Evolutionary conservation across 2,329 filamentous ascomycete species (phyloP).

Genomic region (Periglandula ipomoeae): DNA sequence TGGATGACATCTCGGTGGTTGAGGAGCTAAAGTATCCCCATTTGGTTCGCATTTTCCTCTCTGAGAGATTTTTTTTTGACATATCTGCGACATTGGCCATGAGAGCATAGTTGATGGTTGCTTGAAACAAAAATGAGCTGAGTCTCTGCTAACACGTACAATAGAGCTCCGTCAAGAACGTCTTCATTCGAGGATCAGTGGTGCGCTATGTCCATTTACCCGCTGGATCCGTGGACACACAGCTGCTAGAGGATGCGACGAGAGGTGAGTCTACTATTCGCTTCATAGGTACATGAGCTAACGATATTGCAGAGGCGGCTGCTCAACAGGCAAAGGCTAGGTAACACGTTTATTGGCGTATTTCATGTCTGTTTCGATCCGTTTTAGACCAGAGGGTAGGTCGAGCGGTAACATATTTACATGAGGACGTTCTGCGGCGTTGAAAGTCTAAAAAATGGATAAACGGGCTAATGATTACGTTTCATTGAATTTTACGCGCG

Average conservation of each 20-base stretch:
- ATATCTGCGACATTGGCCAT: no score
- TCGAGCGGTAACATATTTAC: not conserved
- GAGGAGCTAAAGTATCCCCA: constrained; percentile 95
- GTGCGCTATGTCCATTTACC: constrained; percentile 89
- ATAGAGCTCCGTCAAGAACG: constrained; percentile 76
- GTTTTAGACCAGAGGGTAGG: not conserved
- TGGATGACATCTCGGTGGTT: constrained; percentile 87
- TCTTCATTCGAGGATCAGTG: constrained; percentile 89
- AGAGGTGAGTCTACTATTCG: constrained; percentile 50
- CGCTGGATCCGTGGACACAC: constrained; percentile 71
- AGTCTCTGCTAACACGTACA: no score
- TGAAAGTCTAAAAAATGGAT: constrained; percentile 1
- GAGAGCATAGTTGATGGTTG: no score
- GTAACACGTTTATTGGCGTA: constrained; percentile 19
- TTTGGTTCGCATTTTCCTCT: constrained; percentile 45
- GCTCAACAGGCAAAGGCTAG: constrained; percentile 49
- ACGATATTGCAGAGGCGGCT: constrained; percentile 37
- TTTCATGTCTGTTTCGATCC: not conserved
- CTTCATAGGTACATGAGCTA: not conserved
- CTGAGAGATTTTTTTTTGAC: no score
- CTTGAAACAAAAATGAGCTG: no score
- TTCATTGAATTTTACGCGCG: not conserved
- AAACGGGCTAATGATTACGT: not conserved
- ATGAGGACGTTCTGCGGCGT: not conserved
- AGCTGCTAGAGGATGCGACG: constrained; percentile 82